phyloP scores from a whole-genome alignment of 176 grass and related monocot species.

The Secale cereale region DNA sequence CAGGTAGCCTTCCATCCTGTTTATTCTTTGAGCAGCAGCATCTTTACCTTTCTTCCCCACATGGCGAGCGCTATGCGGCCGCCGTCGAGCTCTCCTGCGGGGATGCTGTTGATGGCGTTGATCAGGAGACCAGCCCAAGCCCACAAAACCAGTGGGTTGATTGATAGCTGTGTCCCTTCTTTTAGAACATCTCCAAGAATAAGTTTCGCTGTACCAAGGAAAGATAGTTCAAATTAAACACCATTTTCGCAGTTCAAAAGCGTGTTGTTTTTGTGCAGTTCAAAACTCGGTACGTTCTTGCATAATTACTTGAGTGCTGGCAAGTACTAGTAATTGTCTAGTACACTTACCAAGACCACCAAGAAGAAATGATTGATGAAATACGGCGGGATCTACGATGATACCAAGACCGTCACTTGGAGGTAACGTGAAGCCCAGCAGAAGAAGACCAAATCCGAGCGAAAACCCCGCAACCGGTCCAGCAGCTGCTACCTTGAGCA shows the following conservation, averaged over 20 bases:
- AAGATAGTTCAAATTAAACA: not conserved
- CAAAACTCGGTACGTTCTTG: not conserved
- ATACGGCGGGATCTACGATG: constrained; percentile 74
- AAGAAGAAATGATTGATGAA: constrained; percentile 94
- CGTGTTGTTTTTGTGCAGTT: not conserved
- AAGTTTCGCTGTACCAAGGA: constrained; percentile 71
- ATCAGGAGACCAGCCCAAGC: constrained; percentile 94
- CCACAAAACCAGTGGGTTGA: constrained; percentile 94
- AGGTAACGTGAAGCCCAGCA: constrained; percentile 81
- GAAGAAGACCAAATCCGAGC: constrained; percentile 71
- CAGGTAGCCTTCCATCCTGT: not conserved
- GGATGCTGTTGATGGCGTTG: constrained; percentile 92
- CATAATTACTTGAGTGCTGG: no score
- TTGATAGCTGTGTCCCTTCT: constrained; percentile 79
- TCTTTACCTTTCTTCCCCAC: constrained; percentile 90
- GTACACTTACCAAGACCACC: constrained; percentile 89
- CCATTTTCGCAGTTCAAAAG: not conserved
- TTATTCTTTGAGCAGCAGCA: not conserved
- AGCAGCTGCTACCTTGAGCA: constrained; percentile 75
- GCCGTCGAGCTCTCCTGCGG: constrained; percentile 86
- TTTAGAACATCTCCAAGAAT: constrained; percentile 83
- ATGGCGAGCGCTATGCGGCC: constrained; percentile 74
- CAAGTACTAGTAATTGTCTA: no score
- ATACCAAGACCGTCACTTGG: constrained; percentile 73
- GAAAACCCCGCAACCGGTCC: constrained; percentile 86